These are phyloP conservation scores for Grosmannia serpens DNA, from an alignment of 2,329 filamentous ascomycete species.

Conservation along the genomic window DNA sequence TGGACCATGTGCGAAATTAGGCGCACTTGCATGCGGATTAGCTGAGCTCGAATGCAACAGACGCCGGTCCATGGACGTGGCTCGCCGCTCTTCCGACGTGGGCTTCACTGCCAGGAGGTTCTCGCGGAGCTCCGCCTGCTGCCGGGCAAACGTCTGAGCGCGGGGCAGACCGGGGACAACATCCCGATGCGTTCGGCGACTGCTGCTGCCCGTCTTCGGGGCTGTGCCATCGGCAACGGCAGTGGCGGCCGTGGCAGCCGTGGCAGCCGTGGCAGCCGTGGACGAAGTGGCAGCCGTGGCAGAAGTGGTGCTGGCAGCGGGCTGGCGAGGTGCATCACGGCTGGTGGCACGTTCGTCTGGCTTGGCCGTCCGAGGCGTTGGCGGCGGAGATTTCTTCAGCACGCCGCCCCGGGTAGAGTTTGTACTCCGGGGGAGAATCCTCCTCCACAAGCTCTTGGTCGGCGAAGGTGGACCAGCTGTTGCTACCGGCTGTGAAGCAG, in stretches of 20 bases:
- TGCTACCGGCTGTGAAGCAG: neutral
- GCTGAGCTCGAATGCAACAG: slow-evolving; percentile 20
- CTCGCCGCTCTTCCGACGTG: slow-evolving; percentile 55
- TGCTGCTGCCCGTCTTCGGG: slow-evolving; percentile 5
- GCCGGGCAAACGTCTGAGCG: slow-evolving; percentile 67
- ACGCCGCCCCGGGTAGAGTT: neutral
- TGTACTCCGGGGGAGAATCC: slow-evolving; percentile 5
- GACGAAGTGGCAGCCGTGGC: no score
- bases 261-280: neutral
- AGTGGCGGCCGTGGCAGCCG: neutral
- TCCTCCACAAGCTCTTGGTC: slow-evolving; percentile 12
- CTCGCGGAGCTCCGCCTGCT: slow-evolving; percentile 68
- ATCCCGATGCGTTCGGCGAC: slow-evolving; percentile 37
- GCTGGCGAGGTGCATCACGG: neutral
- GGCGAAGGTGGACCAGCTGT: slow-evolving; percentile 10
- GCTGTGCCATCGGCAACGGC: neutral
- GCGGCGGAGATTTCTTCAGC: neutral
- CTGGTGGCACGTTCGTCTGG: neutral
- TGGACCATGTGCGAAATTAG: neutral
- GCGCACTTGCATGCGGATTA: slow-evolving; percentile 25
- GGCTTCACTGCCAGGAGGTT: slow-evolving; percentile 56
- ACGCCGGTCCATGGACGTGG: slow-evolving; percentile 51
- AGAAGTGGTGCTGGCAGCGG: neutral
- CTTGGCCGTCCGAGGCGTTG: no score
- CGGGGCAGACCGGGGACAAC: slow-evolving; percentile 73